phyloP scores from a whole-genome alignment of 2,329 filamentous ascomycete species.

The Aspergillus bombycis region DNA sequence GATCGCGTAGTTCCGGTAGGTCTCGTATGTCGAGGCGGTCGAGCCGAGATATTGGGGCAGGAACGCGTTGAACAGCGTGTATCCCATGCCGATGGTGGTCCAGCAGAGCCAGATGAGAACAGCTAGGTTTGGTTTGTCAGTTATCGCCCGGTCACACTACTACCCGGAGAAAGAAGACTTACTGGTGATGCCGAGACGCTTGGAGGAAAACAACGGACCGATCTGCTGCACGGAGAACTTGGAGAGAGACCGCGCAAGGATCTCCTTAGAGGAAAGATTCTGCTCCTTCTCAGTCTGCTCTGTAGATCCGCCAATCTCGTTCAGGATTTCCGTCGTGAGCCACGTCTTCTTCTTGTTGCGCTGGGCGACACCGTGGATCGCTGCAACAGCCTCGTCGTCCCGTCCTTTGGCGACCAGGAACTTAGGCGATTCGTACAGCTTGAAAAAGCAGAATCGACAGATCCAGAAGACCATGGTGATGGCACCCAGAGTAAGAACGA shows the following conservation, averaged over 20 bases:
- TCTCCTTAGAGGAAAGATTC: conserved; percentile 48
- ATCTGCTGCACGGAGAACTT: conserved; percentile 72
- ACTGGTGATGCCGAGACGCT: conserved; percentile 44
- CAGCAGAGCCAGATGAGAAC: conserved; percentile 75
- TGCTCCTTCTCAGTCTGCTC: conserved; percentile 41
- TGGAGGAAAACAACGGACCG: conserved; percentile 61
- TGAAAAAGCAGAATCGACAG: conserved; percentile 75
- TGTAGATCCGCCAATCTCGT: conserved; percentile 55
- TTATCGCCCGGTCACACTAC: conserved; percentile 36
- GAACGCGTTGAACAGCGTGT: conserved; percentile 87
- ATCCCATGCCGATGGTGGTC: conserved; percentile 82
- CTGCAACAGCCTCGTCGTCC: conserved; percentile 76
- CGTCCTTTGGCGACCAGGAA: conserved; percentile 75
- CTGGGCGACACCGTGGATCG: conserved; percentile 76
- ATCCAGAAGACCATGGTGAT: conserved; percentile 74
- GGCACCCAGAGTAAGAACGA: conserved; percentile 69
- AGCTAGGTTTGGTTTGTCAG: conserved; percentile 26
- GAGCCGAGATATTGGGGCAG: conserved; percentile 79
- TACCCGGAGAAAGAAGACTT: not conserved
- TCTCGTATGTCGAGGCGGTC: conserved; percentile 49
- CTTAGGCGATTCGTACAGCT: conserved; percentile 83
- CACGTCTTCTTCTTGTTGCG: conserved; percentile 71
- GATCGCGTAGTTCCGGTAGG: conserved; percentile 81
- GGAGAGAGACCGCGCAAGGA: conserved; percentile 62
- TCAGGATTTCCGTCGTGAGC: conserved; percentile 72